Evolutionary conservation across 179 eudicot species (phyloP).

Genomic region (Spinacia oleracea): DNA sequence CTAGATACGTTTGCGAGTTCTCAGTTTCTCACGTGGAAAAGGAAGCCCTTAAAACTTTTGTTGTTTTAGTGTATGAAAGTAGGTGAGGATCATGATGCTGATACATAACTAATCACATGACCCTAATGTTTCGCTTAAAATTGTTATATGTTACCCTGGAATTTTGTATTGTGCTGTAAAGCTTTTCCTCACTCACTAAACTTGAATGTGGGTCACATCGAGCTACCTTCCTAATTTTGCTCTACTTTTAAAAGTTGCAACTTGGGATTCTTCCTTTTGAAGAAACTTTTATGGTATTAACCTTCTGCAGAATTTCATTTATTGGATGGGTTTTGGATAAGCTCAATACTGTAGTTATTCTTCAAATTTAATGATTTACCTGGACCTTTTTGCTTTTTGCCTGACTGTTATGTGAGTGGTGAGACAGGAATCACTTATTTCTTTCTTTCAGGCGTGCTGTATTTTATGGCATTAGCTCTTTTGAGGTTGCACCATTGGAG

Average conservation of each 20-base stretch:
- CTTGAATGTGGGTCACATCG: neutral
- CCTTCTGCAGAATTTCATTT: neutral
- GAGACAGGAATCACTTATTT: neutral
- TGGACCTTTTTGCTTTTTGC: neutral
- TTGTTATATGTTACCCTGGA: neutral
- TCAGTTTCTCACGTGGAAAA: neutral
- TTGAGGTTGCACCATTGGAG: conserved; percentile 1
- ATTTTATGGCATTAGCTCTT: neutral
- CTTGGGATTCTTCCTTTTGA: neutral
- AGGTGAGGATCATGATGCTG: neutral
- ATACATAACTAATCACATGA: neutral
- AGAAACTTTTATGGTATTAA: neutral
- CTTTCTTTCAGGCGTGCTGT: neutral
- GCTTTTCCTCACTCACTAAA: neutral
- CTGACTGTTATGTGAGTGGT: neutral
- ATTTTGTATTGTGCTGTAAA: neutral
- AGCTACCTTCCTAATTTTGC: neutral
- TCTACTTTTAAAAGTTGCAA: neutral
- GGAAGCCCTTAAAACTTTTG: neutral
- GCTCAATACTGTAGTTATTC: neutral
- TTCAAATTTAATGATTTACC: neutral
- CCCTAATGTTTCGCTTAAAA: neutral
- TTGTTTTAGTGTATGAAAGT: neutral
- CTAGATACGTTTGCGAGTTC: neutral
- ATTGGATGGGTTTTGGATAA: neutral